A percentile compares a stretch with the other conserved stretches of the same genome.
Conservation (phyloP, 2,329 filamentous ascomycete genomes). For the Nothophoma quercina region DNA sequence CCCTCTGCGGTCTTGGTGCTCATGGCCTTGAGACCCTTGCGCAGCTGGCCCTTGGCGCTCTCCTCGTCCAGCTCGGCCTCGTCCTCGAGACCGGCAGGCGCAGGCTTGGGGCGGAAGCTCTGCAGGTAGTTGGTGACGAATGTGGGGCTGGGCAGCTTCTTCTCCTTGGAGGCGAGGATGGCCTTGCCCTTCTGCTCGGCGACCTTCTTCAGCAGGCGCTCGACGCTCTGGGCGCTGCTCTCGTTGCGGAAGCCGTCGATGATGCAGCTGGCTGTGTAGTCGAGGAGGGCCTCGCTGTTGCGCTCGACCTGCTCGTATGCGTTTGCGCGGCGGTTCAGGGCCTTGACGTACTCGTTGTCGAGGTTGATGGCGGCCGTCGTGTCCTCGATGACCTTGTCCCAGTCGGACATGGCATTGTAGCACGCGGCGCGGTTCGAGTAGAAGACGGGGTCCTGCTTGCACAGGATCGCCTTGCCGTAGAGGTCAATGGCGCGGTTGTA, state of each 20-base stretch:
- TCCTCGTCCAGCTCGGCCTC: slow-evolving; percentile 77
- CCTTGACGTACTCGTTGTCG: slow-evolving; percentile 96
- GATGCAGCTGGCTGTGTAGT: slow-evolving; percentile 98
- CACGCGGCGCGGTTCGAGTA: slow-evolving; percentile 98
- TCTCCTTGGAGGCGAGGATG: slow-evolving; percentile 80
- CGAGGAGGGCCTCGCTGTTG: slow-evolving; percentile 92
- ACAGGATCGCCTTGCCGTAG: slow-evolving; percentile 94
- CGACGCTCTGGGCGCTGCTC: slow-evolving; percentile 84
- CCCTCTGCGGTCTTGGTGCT: slow-evolving; percentile 87
- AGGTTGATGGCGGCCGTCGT: slow-evolving; percentile 93
- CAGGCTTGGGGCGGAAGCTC: slow-evolving; percentile 87
- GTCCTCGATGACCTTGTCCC: slow-evolving; percentile 96
- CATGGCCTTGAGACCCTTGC: slow-evolving; percentile 81
- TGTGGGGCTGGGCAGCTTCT: slow-evolving; percentile 91
- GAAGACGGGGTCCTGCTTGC: slow-evolving; percentile 97
- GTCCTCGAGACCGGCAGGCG: slow-evolving; percentile 84
- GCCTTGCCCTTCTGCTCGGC: slow-evolving; percentile 92
- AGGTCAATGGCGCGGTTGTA: slow-evolving; percentile 93
- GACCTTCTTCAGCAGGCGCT: slow-evolving; percentile 94
- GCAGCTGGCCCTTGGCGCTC: slow-evolving; percentile 84
- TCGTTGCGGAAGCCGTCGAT: slow-evolving; percentile 98
- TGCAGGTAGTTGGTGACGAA: slow-evolving; percentile 99
- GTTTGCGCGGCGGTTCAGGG: slow-evolving; percentile 92
- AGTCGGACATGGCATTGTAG: slow-evolving; percentile 90
- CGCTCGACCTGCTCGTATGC: slow-evolving; percentile 93